Base-by-base conservation (phyloP, 2,329 filamentous ascomycete species). In the Ascochyta viciae-villosae region DNA sequence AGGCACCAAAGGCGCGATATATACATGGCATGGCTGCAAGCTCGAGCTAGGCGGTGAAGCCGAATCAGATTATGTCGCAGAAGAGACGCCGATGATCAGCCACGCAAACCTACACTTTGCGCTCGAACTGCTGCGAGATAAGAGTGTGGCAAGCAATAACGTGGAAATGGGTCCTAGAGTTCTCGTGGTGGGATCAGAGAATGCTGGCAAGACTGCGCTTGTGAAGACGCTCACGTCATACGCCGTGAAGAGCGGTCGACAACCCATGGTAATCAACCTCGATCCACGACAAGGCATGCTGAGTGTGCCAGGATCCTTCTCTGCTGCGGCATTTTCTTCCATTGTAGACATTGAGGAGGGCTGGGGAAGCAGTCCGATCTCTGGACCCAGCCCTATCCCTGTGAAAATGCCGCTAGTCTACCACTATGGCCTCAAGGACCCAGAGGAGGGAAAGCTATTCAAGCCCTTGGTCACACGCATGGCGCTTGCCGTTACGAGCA, bases 371-470 rank as follows among this genome's bases (percentile, higher is more conserved):
- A 93, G 91, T 65, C 93, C 94, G 0, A 96, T 93, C 67, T 96
- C 90, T 63, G 95, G 94, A 0, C 93, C 95, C 0, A 95, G 89
- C 65, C 85, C 88, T 0, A 87, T 96, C 16, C 93, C 94, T 0
- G 91, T 96, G 48, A 98, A 97, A 80, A 82, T 96, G 66, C 95
- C 95, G 5, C 79, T 99, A 50, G 92, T 94, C 26, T 96, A 96
- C 73, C 91, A 92, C 76, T 96, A 91, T 74, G 94, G 95, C 15
- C 81, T 89, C 60, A 82, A 85, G 48, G 87, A 82, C 59, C 85
- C 91, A 0, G 88, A 92, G 64, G 89, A 92, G 45, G 82, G 70
- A 26, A 83, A 81, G 31, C 78, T 94, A 39, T 98, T 90, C 78
- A 89, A 87, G 69, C 84, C 88, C 12, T 78, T 97, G 58, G 80